A percentile compares a stretch with the other conserved stretches of the same genome.
These are phyloP conservation scores for Zostera marina DNA, from an alignment of 116 monocot species.

Conservation along the genomic window DNA sequence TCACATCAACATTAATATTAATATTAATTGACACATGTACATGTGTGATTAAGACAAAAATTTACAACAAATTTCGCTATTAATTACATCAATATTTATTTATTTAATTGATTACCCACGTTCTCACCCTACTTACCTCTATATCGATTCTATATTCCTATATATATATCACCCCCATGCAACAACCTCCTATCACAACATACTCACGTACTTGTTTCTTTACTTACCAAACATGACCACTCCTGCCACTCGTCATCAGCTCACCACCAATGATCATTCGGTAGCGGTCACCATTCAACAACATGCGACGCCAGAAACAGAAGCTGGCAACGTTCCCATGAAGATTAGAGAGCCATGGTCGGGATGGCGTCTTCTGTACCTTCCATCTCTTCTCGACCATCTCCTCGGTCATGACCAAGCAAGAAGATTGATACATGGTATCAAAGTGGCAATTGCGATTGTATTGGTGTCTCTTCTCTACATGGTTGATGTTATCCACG, in stretches of 20 bases:
- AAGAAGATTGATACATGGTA: slow-evolving; percentile 16
- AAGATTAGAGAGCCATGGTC: background rate
- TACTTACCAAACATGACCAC: background rate
- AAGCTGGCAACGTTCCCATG: background rate
- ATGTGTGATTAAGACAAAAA: too few relatives aligned
- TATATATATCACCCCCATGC: too few relatives aligned
- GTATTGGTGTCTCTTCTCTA: slow-evolving; percentile 39
- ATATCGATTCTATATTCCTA: too few relatives aligned
- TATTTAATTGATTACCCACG: too few relatives aligned
- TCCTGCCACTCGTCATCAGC: background rate
- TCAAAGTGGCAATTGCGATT: slow-evolving; percentile 30
- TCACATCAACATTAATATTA: too few relatives aligned
- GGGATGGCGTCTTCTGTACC: background rate
- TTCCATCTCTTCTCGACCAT: background rate
- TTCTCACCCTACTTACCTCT: too few relatives aligned
- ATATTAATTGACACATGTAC: too few relatives aligned
- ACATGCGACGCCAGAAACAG: too few relatives aligned
- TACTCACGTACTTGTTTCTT: too few relatives aligned
- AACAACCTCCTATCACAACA: too few relatives aligned
- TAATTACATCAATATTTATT: too few relatives aligned
- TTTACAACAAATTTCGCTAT: too few relatives aligned
- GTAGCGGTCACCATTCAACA: background rate
- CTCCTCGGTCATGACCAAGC: slow-evolving; percentile 1
- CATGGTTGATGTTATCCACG: slow-evolving; percentile 28
- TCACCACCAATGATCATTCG: background rate